Evolutionary conservation across 257 asterid genomes (phyloP), one percentile per base, ranked within the genome.

Genomic region (Gentiana dahurica): DNA sequence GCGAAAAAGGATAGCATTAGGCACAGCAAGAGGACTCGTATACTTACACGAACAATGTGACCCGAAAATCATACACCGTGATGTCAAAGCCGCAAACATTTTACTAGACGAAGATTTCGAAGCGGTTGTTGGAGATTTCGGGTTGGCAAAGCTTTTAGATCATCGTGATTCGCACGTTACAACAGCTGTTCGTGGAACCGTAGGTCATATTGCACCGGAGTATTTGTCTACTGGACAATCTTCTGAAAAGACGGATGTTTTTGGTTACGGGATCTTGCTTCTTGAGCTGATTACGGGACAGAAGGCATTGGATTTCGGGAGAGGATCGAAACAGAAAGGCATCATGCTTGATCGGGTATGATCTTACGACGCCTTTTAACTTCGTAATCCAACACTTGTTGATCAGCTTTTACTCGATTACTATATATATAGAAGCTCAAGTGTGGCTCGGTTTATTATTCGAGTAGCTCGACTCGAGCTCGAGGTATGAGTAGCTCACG

Each of bases 171-270:
- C 97, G 58, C 97, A 90, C 35, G 97, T 90, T 39, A 84, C 97
- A 6, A 90, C 97, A 0, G 96, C 97, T 45, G 97, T 86, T 15
- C 82, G 96, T n/a, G 97, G 97, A 61, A 90, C 96, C 1, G 79
- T 90, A 6, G 96, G 97, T n/a, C 96, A 90, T 74, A 90, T 90
- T 62, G 96, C 97, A 38, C 96, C 96, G 0, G 97, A 90, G 47
- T 86, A 90, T 53, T 62, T 90, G 58, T 90, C 84, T 4, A 86
- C 97, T 0, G 96, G 96, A 35, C 97, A 90, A 65, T 89, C 97
- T 0, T 89, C 97, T 1, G 97, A 89, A 71, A 89, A 89, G 72
- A 89, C 97, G 0, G 97, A 89, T 39, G 95, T 89, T 7, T 89
- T 89, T 51, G 97, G 95, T 43, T 89, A 83, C 15, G 95, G 96